Base-by-base conservation (phyloP, 352 stramenopile species). In the Pythium phragmitis region DNA sequence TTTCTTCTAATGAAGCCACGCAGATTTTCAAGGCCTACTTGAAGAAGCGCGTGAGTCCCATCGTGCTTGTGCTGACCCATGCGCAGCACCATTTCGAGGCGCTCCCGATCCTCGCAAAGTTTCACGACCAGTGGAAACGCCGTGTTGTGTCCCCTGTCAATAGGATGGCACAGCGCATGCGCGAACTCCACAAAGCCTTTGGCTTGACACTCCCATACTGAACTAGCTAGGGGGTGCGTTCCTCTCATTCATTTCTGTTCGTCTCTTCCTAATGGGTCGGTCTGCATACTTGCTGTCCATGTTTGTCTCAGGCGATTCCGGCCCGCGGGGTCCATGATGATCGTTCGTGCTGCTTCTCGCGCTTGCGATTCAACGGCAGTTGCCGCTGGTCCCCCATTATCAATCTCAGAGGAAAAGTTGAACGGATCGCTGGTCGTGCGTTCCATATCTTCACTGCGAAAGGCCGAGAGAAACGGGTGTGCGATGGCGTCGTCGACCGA, bases 361-460 rank as follows among this genome's bases (percentile, higher is more conserved):
- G 21, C 21, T 21, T 21, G 21, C 21, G 21, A 21, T 21, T 21
- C 21, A 21, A 21, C 21, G 21, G 21, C 21, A 21, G 21, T 21
- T 21, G 21, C 21, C 1, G 21, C 21, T 21, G 21, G 21, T 21
- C 21, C 21, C 21, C 60, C 66, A 48, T 77, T 75, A 43, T 89
- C 76, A 8, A 76, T 67, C 60, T 96, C 87, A 56, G 94, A 96
- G 1, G 87, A 85, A 73, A 95, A 96, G 63, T 91, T 80, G 50
- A 96, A 94, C 3, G 77, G 59, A 37, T 64, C 63, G 7, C 67
- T 53, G 1, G 81, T 82, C 11, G 79, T 65, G 6, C 17, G 34
- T 34, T 90, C 79, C 28, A 69, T 69, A 21, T 82, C 77, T 13
- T 82, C 60, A 1, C 70, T 74, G 56, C 70, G 91, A 65, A 74